These are phyloP conservation scores for Rhizopus delemar DNA, from an alignment of 371 early-diverging fungal species.

Conservation along the genomic window DNA sequence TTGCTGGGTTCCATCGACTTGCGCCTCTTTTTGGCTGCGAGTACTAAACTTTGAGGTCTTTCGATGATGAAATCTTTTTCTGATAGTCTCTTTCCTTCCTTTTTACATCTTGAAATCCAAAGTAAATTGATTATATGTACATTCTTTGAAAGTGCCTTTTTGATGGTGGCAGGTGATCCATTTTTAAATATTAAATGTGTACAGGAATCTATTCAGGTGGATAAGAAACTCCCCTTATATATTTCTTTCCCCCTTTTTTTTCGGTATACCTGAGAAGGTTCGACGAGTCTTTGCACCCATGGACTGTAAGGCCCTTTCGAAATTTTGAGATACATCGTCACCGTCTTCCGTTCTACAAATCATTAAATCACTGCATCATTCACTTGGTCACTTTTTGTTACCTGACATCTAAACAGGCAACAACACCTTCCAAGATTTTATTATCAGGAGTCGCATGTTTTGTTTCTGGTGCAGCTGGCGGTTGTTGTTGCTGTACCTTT, in stretches of 20 bases:
- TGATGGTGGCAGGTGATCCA: constrained; percentile 43
- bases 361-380: too few species aligned
- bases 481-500: neutral
- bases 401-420: constrained; percentile 50
- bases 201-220: constrained; percentile 32
- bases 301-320: constrained; percentile 43
- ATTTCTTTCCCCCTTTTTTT: neutral
- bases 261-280: constrained; percentile 28
- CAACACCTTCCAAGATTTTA: constrained; percentile 40
- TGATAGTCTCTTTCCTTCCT: constrained; percentile 33
- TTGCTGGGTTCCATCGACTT: constrained; percentile 54
- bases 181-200: constrained; percentile 54
- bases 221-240: neutral
- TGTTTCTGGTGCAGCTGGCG: neutral
- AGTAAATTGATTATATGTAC: constrained; percentile 39
- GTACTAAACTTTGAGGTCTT: constrained; percentile 29
- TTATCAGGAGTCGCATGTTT: constrained; percentile 13
- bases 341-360: constrained; percentile 50
- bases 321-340: constrained; percentile 48
- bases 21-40: constrained; percentile 34
- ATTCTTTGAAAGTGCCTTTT: constrained; percentile 38
- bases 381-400: constrained; percentile 7
- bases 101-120: constrained; percentile 47
- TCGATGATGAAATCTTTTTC: constrained; percentile 44
- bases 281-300: constrained; percentile 51